phyloP scores from a whole-genome alignment of 768 basidiomycete species.

The Boletus rufocinnamomeus region DNA sequence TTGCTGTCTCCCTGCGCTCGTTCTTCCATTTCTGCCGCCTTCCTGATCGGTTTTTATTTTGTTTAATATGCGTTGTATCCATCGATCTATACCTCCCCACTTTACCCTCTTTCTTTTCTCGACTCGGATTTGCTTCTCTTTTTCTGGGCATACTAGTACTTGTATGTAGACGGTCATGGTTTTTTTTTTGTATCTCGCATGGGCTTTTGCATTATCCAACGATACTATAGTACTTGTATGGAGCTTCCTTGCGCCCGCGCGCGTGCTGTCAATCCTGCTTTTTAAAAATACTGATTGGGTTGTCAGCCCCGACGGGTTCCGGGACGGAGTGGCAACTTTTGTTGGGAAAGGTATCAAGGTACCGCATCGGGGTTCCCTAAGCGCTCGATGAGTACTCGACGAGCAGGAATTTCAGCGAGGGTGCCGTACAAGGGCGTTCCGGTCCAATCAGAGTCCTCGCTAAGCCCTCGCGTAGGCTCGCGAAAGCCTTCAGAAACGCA shows the following conservation, averaged over 20 bases:
- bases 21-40: background rate
- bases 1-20: background rate
- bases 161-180: background rate
- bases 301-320: background rate
- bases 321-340: background rate
- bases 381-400: too few species aligned
- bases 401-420: too few species aligned
- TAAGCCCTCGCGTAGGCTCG: too few species aligned
- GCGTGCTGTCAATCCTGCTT: background rate
- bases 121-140: background rate
- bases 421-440: too few species aligned
- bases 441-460: too few species aligned
- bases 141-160: background rate
- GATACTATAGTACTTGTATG: background rate
- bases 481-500: too few species aligned
- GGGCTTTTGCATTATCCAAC: background rate
- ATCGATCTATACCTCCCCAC: background rate
- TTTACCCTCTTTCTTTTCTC: background rate
- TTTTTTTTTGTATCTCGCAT: background rate
- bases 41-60: background rate
- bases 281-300: background rate
- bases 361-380: too few species aligned
- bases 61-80: background rate
- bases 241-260: too few species aligned
- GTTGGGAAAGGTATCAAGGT: too few species aligned